Evolutionary conservation across 139 green algal genomes (phyloP).

Genomic region (Pseudopediastrum boryanum): DNA sequence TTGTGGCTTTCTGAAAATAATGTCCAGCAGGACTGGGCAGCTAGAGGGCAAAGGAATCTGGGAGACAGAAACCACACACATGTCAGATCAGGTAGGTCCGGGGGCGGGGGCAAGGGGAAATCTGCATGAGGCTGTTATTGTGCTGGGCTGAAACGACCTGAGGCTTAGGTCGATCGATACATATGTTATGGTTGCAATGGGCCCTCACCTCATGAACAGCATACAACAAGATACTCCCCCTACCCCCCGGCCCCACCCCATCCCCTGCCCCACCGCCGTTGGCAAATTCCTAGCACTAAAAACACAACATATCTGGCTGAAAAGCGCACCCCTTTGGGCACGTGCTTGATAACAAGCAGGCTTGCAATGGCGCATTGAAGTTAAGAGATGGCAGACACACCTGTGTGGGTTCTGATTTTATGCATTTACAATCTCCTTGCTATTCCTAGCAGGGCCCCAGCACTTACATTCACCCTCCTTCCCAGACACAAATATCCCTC

Average conservation of each 20-base stretch:
- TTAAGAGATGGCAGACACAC: too few species aligned
- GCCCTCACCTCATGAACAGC: not conserved
- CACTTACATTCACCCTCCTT: not conserved
- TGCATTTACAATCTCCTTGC: too few species aligned
- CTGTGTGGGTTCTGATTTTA: too few species aligned
- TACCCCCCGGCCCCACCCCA: too few species aligned
- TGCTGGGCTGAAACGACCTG: not conserved
- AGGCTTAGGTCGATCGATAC: not conserved
- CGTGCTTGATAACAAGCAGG: too few species aligned
- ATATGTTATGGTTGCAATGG: not conserved
- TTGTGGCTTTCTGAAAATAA: slow-evolving; percentile 44
- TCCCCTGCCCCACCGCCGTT: too few species aligned
- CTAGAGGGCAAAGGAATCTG: slow-evolving; percentile 59
- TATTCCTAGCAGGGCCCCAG: too few species aligned
- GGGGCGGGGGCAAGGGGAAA: too few species aligned
- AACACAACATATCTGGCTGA: too few species aligned
- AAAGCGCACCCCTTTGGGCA: too few species aligned
- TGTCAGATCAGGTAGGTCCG: not conserved
- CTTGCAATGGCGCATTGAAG: too few species aligned
- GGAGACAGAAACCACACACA: not conserved
- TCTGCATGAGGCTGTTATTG: not conserved
- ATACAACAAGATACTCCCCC: not conserved
- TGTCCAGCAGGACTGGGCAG: slow-evolving; percentile 53
- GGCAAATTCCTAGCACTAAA: too few species aligned
- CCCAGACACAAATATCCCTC: not conserved